These are phyloP conservation scores for Rauvolfia tetraphylla DNA, from an alignment of 257 asterid species.

Conservation along the genomic window DNA sequence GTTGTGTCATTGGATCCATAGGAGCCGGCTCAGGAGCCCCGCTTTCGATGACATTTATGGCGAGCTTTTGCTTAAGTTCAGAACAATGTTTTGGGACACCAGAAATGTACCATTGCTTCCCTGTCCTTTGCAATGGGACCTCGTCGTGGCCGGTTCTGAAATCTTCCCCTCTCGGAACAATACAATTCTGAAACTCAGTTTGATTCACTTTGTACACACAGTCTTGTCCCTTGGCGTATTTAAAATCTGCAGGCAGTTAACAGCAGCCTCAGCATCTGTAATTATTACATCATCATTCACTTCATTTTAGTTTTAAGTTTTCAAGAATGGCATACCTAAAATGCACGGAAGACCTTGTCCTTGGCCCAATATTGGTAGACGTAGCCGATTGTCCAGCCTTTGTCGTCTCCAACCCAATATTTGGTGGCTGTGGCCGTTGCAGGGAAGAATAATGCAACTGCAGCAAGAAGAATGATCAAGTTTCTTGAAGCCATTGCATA, in stretches of 20 bases:
- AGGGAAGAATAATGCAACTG: constrained; percentile 6
- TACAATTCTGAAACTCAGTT: constrained; percentile 5
- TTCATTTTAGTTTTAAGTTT: background rate
- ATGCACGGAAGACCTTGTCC: constrained; percentile 2
- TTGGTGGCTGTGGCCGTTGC: constrained; percentile 13
- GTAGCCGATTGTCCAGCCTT: constrained; percentile 14
- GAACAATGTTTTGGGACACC: constrained; percentile 16
- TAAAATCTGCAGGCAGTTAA: constrained; percentile 14
- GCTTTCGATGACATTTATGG: constrained; percentile 4
- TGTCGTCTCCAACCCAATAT: constrained; percentile 19
- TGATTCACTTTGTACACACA: constrained; percentile 13
- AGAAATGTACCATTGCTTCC: constrained; percentile 20
- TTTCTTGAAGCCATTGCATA: constrained; percentile 14
- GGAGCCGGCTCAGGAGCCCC: constrained; percentile 21
- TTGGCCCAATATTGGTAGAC: constrained; percentile 24
- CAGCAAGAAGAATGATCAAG: background rate
- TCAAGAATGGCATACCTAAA: constrained; percentile 9
- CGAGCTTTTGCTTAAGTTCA: constrained; percentile 13
- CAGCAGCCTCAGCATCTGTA: background rate
- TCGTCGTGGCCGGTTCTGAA: constrained; percentile 7
- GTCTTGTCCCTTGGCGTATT: constrained; percentile 8
- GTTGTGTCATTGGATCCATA: background rate
- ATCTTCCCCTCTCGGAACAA: background rate
- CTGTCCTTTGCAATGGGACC: constrained; percentile 5
- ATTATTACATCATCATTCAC: background rate